Percentiles rank a stretch among this genome's conserved stretches.
phyloP scores from a whole-genome alignment of 441 rosid species.

The Kokia cookei region DNA sequence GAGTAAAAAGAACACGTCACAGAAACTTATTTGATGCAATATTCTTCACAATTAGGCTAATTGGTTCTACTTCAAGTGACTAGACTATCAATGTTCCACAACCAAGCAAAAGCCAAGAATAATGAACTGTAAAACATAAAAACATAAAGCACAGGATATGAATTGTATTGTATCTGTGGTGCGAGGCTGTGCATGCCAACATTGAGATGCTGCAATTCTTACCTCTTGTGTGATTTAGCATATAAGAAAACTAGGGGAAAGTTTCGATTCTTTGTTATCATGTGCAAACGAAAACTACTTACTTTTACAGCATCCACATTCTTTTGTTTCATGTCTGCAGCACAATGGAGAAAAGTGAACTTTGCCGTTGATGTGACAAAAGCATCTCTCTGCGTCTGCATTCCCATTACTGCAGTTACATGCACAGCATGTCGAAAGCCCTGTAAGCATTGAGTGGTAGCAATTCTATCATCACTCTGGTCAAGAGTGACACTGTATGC shows the following conservation, averaged over 20 bases:
- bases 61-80: not conserved
- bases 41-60: not conserved
- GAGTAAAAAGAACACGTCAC: conserved; percentile 7
- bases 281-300: conserved; percentile 21
- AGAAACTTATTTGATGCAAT: not conserved
- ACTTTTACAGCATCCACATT: conserved; percentile 98
- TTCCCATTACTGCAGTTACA: conserved; percentile 91
- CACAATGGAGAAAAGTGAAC: conserved; percentile 93
- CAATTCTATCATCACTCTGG: conserved; percentile 93
- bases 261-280: not conserved
- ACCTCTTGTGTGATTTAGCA: not conserved
- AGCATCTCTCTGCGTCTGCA: conserved; percentile 99
- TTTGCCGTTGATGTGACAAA: conserved; percentile 96
- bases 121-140: not conserved
- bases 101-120: conserved; percentile 13
- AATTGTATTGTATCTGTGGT: not conserved
- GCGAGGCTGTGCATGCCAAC: not conserved
- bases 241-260: not conserved
- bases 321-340: conserved; percentile 97
- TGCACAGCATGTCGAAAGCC: conserved; percentile 91
- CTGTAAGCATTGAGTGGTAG: conserved; percentile 83
- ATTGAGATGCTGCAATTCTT: not conserved
- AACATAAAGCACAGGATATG: not conserved
- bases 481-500: conserved; percentile 95
- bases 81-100: not conserved